Evolutionary conservation across 208 protist genomes (phyloP), one percentile per base, ranked within the genome.

Genomic region (Perkinsela sp.): DNA sequence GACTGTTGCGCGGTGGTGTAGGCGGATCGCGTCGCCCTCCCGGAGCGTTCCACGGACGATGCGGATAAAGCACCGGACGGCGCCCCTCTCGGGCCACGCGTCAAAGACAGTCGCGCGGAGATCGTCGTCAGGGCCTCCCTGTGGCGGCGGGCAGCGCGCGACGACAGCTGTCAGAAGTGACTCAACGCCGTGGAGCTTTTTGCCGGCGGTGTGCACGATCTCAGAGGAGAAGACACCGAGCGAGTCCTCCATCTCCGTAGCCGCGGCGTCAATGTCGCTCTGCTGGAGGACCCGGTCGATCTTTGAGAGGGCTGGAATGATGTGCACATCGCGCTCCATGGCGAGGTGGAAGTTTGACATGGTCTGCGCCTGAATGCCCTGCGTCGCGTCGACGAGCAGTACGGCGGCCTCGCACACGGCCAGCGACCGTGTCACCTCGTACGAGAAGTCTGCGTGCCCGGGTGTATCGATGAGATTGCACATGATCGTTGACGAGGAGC

Each of bases 401-500:
- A 91, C 66, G 1, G 79, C 90, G 1, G 83, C 87, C 71, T 92
- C 79, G 29, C 82, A 95, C 28, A 94, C 95, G 48, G 79, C 78
- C 15, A 98, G 77, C 32, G 89, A 94, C 67, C 94, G 84, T 2
- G 85, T 93, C 1, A 98, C 88, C 73, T 94, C 83, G 74, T 97
- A 96, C 78, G 96, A 95, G 66, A 98, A 98, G 77, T 98, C 95
- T 0, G 97, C 93, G 79, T 98, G 95, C 0, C 95, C 95, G 0
- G 88, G 86, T 1, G 83, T 96, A 77, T 97, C 94, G 73, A 97
- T 96, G 15, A 97, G 83, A 74, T 97, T 97, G n/a, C 96, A 72
- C 1, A 97, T 70, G 71, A 88, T 96, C 1, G 22, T 16, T 2
- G 1, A 6, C 69, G 69, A 13, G 31, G 16, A 1, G 31, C 30